Percentiles rank a stretch among this genome's conserved stretches.
Conservation (phyloP, 2,329 filamentous ascomycete genomes). For the Acrocalymma vagum region DNA sequence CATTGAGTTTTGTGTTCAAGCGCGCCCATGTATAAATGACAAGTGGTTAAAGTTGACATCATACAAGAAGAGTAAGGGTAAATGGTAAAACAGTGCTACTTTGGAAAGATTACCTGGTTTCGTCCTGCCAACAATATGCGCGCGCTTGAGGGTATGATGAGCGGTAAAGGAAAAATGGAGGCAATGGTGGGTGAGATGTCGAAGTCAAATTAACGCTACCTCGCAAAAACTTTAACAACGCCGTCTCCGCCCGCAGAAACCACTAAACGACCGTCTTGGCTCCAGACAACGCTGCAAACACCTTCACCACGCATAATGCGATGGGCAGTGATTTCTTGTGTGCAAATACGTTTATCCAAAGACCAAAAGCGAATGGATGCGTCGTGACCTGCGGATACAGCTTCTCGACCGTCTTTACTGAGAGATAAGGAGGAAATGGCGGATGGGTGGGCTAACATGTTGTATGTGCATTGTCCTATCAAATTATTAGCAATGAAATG, state of each 20-base stretch:
- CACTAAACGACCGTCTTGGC: conserved; percentile 91
- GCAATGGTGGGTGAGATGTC: no score
- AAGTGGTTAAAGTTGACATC: conserved; percentile 8
- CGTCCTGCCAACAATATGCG: conserved; percentile 7
- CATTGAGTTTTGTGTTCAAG: conserved; percentile 8
- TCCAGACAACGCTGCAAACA: conserved; percentile 94
- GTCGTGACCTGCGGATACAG: conserved; percentile 95
- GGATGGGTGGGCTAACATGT: conserved; percentile 95
- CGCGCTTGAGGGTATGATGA: conserved; percentile 17
- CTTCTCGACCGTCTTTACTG: conserved; percentile 90
- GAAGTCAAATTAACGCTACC: no score
- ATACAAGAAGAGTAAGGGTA: conserved; percentile 20
- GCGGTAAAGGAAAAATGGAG: no score
- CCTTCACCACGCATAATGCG: conserved; percentile 95
- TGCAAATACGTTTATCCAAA: conserved; percentile 92
- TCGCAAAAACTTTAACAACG: conserved; percentile 86
- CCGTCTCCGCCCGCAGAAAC: conserved; percentile 95
- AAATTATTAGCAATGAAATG: conserved; percentile 5
- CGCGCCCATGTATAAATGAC: not conserved
- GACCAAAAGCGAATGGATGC: conserved; percentile 97
- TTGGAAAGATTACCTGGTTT: no score
- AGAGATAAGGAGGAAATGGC: conserved; percentile 91
- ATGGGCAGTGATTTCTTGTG: conserved; percentile 93
- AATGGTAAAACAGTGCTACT: no score
- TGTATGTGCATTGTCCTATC: conserved; percentile 97